phyloP scores from a whole-genome alignment of 768 basidiomycete species.

The Hydnomerulius pinastri region DNA sequence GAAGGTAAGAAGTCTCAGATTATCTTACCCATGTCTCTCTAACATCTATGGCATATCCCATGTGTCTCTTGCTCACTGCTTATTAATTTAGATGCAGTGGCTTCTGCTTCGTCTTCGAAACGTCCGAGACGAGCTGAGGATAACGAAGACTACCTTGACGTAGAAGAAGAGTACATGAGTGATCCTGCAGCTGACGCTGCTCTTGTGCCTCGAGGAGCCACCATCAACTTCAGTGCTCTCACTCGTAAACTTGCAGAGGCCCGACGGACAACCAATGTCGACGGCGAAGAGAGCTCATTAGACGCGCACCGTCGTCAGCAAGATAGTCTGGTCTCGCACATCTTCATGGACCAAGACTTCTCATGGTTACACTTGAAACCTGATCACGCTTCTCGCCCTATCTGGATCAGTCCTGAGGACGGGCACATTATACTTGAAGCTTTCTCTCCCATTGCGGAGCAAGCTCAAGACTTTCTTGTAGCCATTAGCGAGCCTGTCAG shows the following conservation, averaged over 20 bases:
- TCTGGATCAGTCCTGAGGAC: conserved; percentile 95
- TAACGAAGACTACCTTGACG: conserved; percentile 58
- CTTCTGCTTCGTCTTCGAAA: conserved; percentile 35
- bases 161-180: conserved; percentile 53
- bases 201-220: conserved; percentile 67
- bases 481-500: conserved; percentile 99
- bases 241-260: conserved; percentile 77
- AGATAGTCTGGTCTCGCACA: conserved; percentile 75
- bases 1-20: conserved; percentile 35
- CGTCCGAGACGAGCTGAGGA: conserved; percentile 46
- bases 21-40: no score
- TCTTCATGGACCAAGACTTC: conserved; percentile 85
- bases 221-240: conserved; percentile 86
- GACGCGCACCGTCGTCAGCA: conserved; percentile 72
- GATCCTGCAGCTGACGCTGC: conserved; percentile 35
- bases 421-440: conserved; percentile 95
- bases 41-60: no score
- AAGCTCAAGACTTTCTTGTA: conserved; percentile 97
- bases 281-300: conserved; percentile 51
- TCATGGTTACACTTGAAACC: conserved; percentile 84
- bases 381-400: conserved; percentile 88
- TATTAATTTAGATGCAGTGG: conserved; percentile 18
- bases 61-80: neutral
- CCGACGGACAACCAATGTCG: conserved; percentile 42
- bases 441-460: conserved; percentile 96